Evolutionary conservation across 257 asterid species (phyloP), one percentile per base, ranked within the genome.

Genomic region (Apocynum venetum): DNA sequence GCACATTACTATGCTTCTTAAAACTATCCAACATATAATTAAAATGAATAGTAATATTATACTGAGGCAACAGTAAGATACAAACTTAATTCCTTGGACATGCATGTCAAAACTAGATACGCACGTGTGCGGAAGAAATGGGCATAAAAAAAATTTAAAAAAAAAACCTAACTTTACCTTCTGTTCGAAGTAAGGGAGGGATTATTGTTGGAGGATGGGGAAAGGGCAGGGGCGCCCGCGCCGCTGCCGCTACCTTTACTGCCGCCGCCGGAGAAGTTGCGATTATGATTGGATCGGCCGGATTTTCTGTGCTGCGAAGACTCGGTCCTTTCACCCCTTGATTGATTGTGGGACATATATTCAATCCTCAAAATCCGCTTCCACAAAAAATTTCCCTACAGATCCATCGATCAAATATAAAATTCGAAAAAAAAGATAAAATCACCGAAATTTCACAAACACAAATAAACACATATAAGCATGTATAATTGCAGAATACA

Each of bases 351-450:
- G 89, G 85, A 83, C 89, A 86, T 86, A 80, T 41, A 84, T 82
- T 74, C 89, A 78, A 81, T 69, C 82, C 86, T 74, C 66, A 64
- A 72, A 74, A 77, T 77, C 83, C 78, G 74, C 83, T 72, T 57
- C 56, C 25, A 25, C 12, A 46, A 72, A 76, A 69, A 75, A n/a
- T 59, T 74, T 46, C 64, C 64, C 80, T 63, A 55, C 61, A 73
- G 91, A 93, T 91, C 90, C 87, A 80, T 89, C 85, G 80, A 89
- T 88, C 88, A 84, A 83, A 84, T 72, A 77, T 81, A 72, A 60
- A 55, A 83, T 72, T 75, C 72, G 70, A 85, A 81, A 43, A 76
- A 67, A 70, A 38, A 47, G 59, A 20, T 48, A 52, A 4, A 17
- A 55, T 51, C 77, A 36, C 46, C 66, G 15, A 38, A 73, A 19